Evolutionary conservation across 192 early-diverging fungal genomes (phyloP), one percentile per base, ranked within the genome.

Genomic region (Backusella mclennaniae): DNA sequence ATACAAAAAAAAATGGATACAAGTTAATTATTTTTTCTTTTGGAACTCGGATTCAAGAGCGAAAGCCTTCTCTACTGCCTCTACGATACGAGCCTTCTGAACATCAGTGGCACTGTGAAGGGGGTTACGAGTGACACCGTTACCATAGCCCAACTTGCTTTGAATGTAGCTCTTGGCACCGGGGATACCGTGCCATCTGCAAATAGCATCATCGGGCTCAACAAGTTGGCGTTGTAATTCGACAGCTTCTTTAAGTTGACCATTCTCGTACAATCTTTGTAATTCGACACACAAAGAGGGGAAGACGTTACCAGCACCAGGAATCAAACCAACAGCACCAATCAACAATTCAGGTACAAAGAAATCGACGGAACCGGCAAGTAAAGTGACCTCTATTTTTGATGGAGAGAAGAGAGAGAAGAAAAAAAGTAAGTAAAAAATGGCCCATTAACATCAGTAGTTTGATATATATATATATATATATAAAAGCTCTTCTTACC

Each of bases 361-460:
- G 71, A 83, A 83, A 52, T 83, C 78, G 1, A 67, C 72, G n/a
- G 82, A 83, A 19, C 82, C 82, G 12, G 82, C 82, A 71, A 83
- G 46, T 66, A 83, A 76, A 8, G 77, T 77, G 33, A 83, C 79
- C 39, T 78, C 81, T 76, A 63, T 17, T 19, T 19, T 49, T 33
- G 33, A 15, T 15, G 15, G 15, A 17, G 11, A 42, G 12, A 42
- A 69, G 49, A 74, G 29, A 38, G 5, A 67, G 3, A 66, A n/a
- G 15, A 53, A 42, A 14, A 42, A 44, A 44, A 44, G 12, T 17
- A 44, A 44, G 15, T 44, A 44, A 44, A 44, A 44, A 44, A 41
- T 11, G 19, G 6, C 12, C 35, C 4, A 67, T 67, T 67, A n/a
- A 19, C 6, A 67, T 19, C 15, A 69, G n/a, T 21, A 6, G 35